Conservation (phyloP, 2,329 filamentous ascomycete species). For the Blastomyces emzantsi region DNA sequence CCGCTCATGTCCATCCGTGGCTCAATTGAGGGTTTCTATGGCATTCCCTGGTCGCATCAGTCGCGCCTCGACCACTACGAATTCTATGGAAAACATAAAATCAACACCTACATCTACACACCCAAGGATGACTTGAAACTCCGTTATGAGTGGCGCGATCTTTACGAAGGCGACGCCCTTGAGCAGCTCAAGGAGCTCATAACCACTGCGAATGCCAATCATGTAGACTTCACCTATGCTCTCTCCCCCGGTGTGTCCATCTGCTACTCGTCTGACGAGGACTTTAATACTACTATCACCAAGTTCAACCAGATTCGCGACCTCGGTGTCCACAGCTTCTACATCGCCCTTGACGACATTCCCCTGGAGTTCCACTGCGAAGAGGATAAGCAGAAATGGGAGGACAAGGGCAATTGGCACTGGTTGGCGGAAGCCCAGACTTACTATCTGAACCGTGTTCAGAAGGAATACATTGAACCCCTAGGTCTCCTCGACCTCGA, state of each 20-base stretch:
- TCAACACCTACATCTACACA: constrained; percentile 22
- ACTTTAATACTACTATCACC: constrained; percentile 18
- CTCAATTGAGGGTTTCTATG: constrained; percentile 21
- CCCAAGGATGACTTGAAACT: constrained; percentile 21
- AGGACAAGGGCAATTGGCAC: constrained; percentile 11
- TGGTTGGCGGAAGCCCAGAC: constrained; percentile 19
- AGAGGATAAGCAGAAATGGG: constrained; percentile 18
- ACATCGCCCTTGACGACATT: constrained; percentile 19
- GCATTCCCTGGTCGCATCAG: constrained; percentile 20
- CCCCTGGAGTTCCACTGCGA: constrained; percentile 18
- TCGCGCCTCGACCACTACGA: constrained; percentile 20
- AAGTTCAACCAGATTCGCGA: constrained; percentile 19
- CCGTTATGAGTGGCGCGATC: constrained; percentile 17
- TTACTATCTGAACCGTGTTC: constrained; percentile 18
- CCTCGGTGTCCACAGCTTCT: constrained; percentile 18
- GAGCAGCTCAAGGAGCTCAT: constrained; percentile 17
- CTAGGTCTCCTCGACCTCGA: constrained; percentile 17
- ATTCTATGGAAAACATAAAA: constrained; percentile 20
- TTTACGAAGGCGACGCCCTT: constrained; percentile 16
- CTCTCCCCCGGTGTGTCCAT: constrained; percentile 17
- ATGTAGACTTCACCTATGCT: constrained; percentile 20
- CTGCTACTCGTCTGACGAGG: constrained; percentile 18
- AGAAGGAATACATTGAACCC: constrained; percentile 17
- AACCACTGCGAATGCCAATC: constrained; percentile 17
- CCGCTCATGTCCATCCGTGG: constrained; percentile 22